These are phyloP conservation scores for Karstenula rhodostoma DNA, from an alignment of 2,329 filamentous ascomycete genomes.

Conservation along the genomic window DNA sequence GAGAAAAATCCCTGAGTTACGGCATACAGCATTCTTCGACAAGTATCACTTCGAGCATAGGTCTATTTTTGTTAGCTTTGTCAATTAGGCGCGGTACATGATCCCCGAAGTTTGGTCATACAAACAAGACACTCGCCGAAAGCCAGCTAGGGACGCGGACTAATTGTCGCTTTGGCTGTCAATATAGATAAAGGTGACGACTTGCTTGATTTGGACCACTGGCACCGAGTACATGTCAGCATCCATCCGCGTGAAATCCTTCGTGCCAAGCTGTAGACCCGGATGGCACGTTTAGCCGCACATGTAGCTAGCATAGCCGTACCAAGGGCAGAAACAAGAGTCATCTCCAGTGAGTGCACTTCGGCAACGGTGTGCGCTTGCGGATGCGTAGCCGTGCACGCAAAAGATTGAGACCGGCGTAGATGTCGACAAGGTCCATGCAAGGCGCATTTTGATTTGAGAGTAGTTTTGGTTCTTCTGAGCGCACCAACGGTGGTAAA, in stretches of 20 bases:
- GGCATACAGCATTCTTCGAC: too few species aligned
- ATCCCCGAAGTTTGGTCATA: background rate
- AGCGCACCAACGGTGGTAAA: background rate
- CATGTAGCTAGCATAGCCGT: background rate
- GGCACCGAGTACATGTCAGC: background rate
- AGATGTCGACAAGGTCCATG: background rate
- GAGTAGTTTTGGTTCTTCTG: background rate
- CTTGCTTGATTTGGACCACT: background rate
- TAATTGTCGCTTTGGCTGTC: background rate
- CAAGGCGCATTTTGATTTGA: background rate
- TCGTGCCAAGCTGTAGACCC: background rate
- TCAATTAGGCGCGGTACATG: background rate
- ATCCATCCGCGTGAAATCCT: background rate
- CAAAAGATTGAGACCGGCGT: background rate
- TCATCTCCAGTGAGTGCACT: background rate
- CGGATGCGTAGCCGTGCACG: background rate
- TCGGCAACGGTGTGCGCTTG: background rate
- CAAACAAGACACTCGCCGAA: background rate
- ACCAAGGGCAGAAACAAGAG: background rate
- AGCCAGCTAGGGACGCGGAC: background rate
- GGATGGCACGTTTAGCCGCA: background rate
- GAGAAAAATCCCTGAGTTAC: too few species aligned
- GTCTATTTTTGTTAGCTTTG: too few species aligned
- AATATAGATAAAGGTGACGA: background rate
- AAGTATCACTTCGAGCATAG: too few species aligned